phyloP scores from a whole-genome alignment of 257 asterid genomes.

The Hygrophila difformis region DNA sequence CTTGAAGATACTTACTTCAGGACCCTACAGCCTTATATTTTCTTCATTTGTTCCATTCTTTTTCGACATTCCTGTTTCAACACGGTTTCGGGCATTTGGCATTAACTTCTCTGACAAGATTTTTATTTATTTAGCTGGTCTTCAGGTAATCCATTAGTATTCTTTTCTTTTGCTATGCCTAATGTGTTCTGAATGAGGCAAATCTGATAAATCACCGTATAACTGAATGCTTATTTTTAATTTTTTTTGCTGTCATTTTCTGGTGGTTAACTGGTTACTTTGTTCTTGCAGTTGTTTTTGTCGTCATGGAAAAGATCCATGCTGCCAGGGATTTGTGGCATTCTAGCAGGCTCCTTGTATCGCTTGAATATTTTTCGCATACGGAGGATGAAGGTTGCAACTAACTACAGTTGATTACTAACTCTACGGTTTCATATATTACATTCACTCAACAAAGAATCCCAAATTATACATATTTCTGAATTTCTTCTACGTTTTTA shows the following conservation, averaged over 20 bases:
- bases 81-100: slow-evolving; percentile 65
- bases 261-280: slow-evolving; percentile 15
- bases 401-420: background rate
- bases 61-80: slow-evolving; percentile 91
- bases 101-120: slow-evolving; percentile 94
- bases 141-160: slow-evolving; percentile 53
- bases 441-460: slow-evolving; percentile 5
- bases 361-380: slow-evolving; percentile 64
- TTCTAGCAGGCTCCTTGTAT: slow-evolving; percentile 86
- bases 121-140: slow-evolving; percentile 92
- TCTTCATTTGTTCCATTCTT: slow-evolving; percentile 88
- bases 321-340: slow-evolving; percentile 92
- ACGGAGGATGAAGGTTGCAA: slow-evolving; percentile 71
- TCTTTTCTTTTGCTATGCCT: background rate
- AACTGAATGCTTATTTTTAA: background rate
- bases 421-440: slow-evolving; percentile 5
- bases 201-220: background rate
- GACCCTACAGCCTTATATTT: slow-evolving; percentile 87
- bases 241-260: slow-evolving; percentile 10
- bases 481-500: slow-evolving; percentile 4
- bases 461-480: slow-evolving; percentile 1
- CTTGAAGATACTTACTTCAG: slow-evolving; percentile 65
- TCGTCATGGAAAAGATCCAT: slow-evolving; percentile 97
- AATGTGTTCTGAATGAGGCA: slow-evolving; percentile 2
- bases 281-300: slow-evolving; percentile 65